phyloP scores from a whole-genome alignment of 495 filamentous ascomycete species.

The Aspergillus bertholletiae region DNA sequence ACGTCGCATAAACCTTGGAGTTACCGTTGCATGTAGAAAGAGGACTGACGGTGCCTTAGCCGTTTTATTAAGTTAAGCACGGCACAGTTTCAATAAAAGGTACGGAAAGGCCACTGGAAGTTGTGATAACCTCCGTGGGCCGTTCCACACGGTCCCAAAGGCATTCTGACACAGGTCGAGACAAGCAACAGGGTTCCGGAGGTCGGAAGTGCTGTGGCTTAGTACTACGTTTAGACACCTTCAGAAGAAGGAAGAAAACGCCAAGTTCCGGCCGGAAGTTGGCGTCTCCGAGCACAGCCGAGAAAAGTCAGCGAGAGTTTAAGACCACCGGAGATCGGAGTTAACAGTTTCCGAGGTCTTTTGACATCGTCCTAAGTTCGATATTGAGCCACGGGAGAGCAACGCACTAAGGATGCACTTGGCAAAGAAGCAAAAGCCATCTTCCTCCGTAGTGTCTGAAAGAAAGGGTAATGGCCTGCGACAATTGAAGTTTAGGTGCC shows the following conservation, averaged over 20 bases:
- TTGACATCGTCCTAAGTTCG: background rate
- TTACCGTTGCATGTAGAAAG: too few species aligned
- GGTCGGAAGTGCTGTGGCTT: background rate
- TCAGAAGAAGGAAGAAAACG: background rate
- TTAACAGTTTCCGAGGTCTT: background rate
- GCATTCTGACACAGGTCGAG: background rate
- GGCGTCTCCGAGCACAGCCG: background rate
- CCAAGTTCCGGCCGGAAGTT: background rate
- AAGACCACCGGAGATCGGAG: conserved; percentile 2
- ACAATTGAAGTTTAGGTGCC: background rate
- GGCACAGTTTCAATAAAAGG: too few species aligned
- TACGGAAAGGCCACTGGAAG: too few species aligned
- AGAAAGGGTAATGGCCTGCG: too few species aligned
- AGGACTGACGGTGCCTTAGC: too few species aligned
- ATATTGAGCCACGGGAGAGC: background rate
- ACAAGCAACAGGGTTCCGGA: background rate
- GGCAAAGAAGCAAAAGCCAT: background rate
- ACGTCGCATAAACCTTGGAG: too few species aligned
- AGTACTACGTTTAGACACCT: too few species aligned
- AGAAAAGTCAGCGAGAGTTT: background rate
- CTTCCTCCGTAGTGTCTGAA: background rate
- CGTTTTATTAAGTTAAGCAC: too few species aligned
- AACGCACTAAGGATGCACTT: background rate
- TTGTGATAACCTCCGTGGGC: too few species aligned
- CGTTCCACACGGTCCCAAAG: background rate